These are phyloP conservation scores for Fusarium euwallaceae DNA, from an alignment of 2,329 filamentous ascomycete species.

Conservation along the genomic window DNA sequence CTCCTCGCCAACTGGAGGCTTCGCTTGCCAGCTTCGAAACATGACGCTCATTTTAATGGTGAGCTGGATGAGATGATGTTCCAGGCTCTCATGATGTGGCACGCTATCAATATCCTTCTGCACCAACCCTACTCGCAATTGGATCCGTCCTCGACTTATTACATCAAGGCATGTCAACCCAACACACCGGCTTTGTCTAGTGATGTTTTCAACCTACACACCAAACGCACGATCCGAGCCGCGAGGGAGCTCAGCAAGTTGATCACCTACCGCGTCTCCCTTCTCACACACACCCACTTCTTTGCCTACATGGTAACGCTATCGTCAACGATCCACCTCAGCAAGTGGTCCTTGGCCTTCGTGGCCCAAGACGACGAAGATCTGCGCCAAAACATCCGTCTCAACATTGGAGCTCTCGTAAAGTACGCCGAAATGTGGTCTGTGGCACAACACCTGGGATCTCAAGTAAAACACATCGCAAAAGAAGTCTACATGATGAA, in stretches of 20 bases:
- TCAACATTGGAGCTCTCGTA: conserved; percentile 82
- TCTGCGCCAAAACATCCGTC: conserved; percentile 79
- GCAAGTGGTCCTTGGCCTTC: conserved; percentile 78
- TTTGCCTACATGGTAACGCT: conserved; percentile 85
- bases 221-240: conserved; percentile 82
- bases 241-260: conserved; percentile 82
- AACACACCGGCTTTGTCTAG: conserved; percentile 65
- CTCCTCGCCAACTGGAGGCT: conserved; percentile 80
- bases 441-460: conserved; percentile 75
- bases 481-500: conserved; percentile 76
- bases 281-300: conserved; percentile 83
- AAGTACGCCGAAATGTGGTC: conserved; percentile 78
- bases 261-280: conserved; percentile 77
- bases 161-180: conserved; percentile 76
- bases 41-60: conserved; percentile 77
- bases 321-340: conserved; percentile 83
- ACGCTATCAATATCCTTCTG: conserved; percentile 76
- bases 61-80: conserved; percentile 91
- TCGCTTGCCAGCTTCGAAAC: conserved; percentile 80
- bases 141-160: conserved; percentile 69
- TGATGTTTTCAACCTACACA: conserved; percentile 74
- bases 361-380: conserved; percentile 73
- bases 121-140: conserved; percentile 85
- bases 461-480: conserved; percentile 82
- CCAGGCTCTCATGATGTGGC: conserved; percentile 84